Base-by-base conservation (phyloP, 305 asterid genomes). In the Rubia tinctorum region DNA sequence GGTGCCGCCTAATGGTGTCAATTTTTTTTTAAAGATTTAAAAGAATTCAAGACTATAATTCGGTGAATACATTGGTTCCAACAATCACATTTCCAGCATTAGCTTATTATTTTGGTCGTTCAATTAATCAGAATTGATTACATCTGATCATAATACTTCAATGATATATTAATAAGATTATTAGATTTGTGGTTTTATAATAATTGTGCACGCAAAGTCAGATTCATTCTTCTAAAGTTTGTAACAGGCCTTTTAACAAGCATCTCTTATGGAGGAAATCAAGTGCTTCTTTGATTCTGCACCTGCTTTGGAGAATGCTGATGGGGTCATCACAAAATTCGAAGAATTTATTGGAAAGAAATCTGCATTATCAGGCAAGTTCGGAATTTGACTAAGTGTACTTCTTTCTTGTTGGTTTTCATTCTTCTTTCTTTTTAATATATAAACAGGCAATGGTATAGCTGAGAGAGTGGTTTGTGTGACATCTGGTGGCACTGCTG, bases 401-500 rank as follows among this genome's bases (percentile, higher is more conserved):
- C 5, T 51, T 39, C 49, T 39, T 64, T 65, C 20, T 18, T 9
- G 69, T 18, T 51, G 20, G 6, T 27, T 27, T 27, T 27, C 30
- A 27, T 27, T 27, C 71, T 61, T 10, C 61, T 74, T 78, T 45
- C 1, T 76, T 73, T 25, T 78, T 71, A 0, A 5, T 51, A 5
- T 53, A 3, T 22, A 27, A 27, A 20, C 82, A 88, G 96, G 75
- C 49, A 75, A 71, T 55, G 89, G 81, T 79, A 82, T 74, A 60
- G 66, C 77, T 73, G 66, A 66, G 6, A 87, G 93, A 84, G 87
- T 92, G 66, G 97, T 89, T 42, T 91, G 96, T 73, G 88, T 94
- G 80, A 91, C 99, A 80, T 92, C 98, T 76, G 97, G 99, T 66
- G 97, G 99, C 75, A 94, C 99, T 73, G 89, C 97, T 13, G 98